Base-by-base conservation (phyloP, 352 stramenopile species). In the Pythium sukuiense region DNA sequence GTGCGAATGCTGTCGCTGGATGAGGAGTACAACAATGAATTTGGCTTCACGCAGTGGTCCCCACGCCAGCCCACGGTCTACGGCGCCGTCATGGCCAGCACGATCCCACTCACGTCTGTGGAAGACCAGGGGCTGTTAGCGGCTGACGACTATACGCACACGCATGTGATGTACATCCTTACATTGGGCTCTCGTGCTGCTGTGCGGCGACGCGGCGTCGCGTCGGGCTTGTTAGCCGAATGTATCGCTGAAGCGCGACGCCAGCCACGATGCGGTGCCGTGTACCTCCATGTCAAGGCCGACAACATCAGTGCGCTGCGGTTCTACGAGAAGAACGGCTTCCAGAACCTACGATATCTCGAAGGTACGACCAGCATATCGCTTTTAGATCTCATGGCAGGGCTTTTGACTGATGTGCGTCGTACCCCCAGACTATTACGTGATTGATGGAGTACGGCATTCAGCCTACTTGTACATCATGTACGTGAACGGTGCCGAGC, bases 281-380 rank as follows among this genome's bases (percentile, higher is more conserved):
- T 99, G 14, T 99, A 99, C 72, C 79, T 99, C 30, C 97, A 99
- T 76, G 97, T 99, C 11, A 99, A 99, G 70, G 96, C 88, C 6
- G 96, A 98, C 71, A 99, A 99, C 71, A 35, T 84, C 20, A 89
- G 83, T 24, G 97, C 97, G 0, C 86, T 98, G 70, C 84, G 85
- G 65, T 98, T 99, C 69, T 99, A 99, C 77, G 95, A 99, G 83
- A 93, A 95, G 70, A 92, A 98, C 60, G 94, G 92, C 8, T 99
- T 99, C 68, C 83, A 87, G 57, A 92, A 92, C 63, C 75, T 99
- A 39, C 85, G 92, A 37, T 96, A 91, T 64, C 93, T 99, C 50
- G 72, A 96, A 88, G 89, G 91, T 97, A 59, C 29, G 58, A 39
- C 2, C 29, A 18, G 18, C 14, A 24, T 24, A 24, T 24, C 20